Evolutionary conservation across 2,329 filamentous ascomycete genomes (phyloP), one percentile per base, ranked within the genome.

Genomic region (Pseudogymnoascus sp.): DNA sequence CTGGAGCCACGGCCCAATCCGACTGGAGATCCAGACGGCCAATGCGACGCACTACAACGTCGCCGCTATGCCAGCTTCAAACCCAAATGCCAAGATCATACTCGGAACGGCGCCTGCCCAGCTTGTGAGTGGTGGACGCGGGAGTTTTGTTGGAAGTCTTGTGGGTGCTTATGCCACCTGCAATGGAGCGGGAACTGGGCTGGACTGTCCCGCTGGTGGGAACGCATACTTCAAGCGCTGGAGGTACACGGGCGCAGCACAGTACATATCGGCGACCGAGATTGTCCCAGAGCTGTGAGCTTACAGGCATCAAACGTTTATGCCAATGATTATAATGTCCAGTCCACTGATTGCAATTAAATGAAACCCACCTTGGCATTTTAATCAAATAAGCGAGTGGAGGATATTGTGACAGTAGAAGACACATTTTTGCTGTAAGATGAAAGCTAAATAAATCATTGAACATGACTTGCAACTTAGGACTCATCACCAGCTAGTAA

Each of bases 141-240:
- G 74, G 1, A 68, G 68, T 5, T 75, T 73, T 60, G 68, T 71
- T 0, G 73, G 73, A 0, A 72, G 68, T 15, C 63, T 75, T 10
- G 58, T 75, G 0, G 74, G 74, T 1, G 68, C 67, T 2, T 75
- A 74, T 60, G 73, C 72, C 9, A 75, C 73, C 6, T 74, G 73
- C 60, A 75, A 75, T 50, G 74, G 73, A 1, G 70, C 67, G 2
- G 72, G 71, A 0, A 58, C 47, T 13, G 69, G 70, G 0, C 21
- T 66, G 10, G 63, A 66, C 8, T 73, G 71, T 63, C 71, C 71
- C 4, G 47, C 60, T 17, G 71, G 69, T 5, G 71, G 69, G 5
- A 64, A 69, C 17, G 73, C 70, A 26, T 68, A 71, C 59, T 69
- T 73, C 13, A 67, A 47, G 9, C 65, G 37, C n/a, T 61, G 60